A percentile compares a stretch with the other conserved stretches of the same genome.
Conservation (phyloP, 2,329 filamentous ascomycete species). For the Hypomyces rosellus region DNA sequence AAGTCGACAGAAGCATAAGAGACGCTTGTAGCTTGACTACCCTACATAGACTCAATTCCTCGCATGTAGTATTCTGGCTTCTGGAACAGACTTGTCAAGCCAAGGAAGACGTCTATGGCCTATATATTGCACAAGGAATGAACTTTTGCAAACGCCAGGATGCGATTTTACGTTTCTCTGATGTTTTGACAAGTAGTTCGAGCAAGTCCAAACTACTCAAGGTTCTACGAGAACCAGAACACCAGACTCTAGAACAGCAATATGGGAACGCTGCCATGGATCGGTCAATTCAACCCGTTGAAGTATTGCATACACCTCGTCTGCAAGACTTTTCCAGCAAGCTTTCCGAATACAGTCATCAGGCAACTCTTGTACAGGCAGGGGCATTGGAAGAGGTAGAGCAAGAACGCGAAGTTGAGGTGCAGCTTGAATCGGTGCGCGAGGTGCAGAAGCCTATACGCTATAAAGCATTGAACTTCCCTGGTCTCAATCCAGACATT, state of each 20-base stretch:
- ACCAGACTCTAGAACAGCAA: constrained; percentile 50
- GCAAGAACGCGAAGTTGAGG: constrained; percentile 53
- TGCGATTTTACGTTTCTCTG: constrained; percentile 35
- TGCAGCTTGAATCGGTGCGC: constrained; percentile 51
- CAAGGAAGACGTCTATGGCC: constrained; percentile 51
- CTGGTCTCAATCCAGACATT: constrained; percentile 42
- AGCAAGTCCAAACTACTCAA: constrained; percentile 28
- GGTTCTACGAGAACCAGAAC: constrained; percentile 40
- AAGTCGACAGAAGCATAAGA: constrained; percentile 56
- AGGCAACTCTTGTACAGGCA: not conserved
- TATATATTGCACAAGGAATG: constrained; percentile 54
- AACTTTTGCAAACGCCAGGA: constrained; percentile 55
- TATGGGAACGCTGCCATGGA: constrained; percentile 36
- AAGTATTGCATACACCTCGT: not conserved
- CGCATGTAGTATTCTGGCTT: constrained; percentile 47
- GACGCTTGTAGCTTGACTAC: constrained; percentile 26
- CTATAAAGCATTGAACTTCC: constrained; percentile 34
- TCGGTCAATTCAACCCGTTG: not conserved
- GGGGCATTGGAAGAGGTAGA: constrained; percentile 55
- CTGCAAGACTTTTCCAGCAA: not conserved
- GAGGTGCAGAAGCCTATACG: constrained; percentile 43
- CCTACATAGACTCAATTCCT: constrained; percentile 10
- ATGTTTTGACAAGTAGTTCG: constrained; percentile 30
- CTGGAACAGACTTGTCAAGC: constrained; percentile 56
- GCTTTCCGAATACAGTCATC: not conserved